These are phyloP conservation scores for Apophysomyces elegans DNA, from an alignment of 371 early-diverging fungal species.

Conservation along the genomic window DNA sequence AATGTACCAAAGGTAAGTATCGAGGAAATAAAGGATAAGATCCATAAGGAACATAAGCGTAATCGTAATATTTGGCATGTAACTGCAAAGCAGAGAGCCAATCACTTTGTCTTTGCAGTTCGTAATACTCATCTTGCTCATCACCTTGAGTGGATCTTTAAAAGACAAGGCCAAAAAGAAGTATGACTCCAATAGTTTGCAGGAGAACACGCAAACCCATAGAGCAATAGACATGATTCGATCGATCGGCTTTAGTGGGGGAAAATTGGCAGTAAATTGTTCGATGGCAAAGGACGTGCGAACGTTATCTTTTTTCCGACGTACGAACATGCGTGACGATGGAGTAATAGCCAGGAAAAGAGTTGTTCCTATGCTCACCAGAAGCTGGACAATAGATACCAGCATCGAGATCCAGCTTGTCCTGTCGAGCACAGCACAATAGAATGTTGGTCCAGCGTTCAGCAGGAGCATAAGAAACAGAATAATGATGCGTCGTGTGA, in stretches of 20 bases:
- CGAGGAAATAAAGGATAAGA: slow-evolving; percentile 83
- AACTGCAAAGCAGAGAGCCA: slow-evolving; percentile 59
- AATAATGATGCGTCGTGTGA: slow-evolving; percentile 64
- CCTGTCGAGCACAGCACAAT: slow-evolving; percentile 59
- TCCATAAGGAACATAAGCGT: slow-evolving; percentile 81
- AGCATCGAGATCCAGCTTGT: slow-evolving; percentile 53
- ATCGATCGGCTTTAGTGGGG: slow-evolving; percentile 71
- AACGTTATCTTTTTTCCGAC: slow-evolving; percentile 39
- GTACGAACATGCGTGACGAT: slow-evolving; percentile 66
- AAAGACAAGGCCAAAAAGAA: slow-evolving; percentile 85
- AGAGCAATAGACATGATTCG: slow-evolving; percentile 78
- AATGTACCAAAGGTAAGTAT: slow-evolving; percentile 93
- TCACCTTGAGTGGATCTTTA: slow-evolving; percentile 80
- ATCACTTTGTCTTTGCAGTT: slow-evolving; percentile 61
- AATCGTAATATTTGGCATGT: slow-evolving; percentile 78
- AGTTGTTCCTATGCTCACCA: slow-evolving; percentile 69
- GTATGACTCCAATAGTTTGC: slow-evolving; percentile 85
- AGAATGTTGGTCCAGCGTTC: slow-evolving; percentile 73
- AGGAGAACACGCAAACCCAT: slow-evolving; percentile 78
- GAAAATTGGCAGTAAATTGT: slow-evolving; percentile 82
- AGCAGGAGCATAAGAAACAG: slow-evolving; percentile 65
- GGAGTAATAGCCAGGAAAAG: slow-evolving; percentile 72
- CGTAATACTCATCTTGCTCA: slow-evolving; percentile 59
- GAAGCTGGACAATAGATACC: slow-evolving; percentile 69
- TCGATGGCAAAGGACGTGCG: slow-evolving; percentile 64